These are phyloP conservation scores for Aspergillus niger DNA, from an alignment of 2,329 filamentous ascomycete species.

Conservation along the genomic window DNA sequence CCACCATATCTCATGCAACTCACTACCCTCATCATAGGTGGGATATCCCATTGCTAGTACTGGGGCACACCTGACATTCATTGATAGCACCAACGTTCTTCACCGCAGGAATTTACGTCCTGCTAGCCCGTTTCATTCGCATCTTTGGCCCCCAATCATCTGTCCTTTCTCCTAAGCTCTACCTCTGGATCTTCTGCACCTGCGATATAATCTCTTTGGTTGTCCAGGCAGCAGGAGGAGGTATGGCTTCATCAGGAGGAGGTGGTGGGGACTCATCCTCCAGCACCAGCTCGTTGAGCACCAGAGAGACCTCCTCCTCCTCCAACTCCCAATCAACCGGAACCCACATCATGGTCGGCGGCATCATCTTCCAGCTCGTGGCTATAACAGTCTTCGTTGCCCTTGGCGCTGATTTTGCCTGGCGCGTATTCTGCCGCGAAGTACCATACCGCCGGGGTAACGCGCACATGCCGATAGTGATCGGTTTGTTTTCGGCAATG, in stretches of 20 bases:
- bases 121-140: conserved; percentile 42
- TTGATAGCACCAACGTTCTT: background rate
- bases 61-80: background rate
- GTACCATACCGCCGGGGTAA: background rate
- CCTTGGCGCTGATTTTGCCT: conserved; percentile 47
- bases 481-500: background rate
- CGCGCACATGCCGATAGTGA: background rate
- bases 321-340: conserved; percentile 43
- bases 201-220: conserved; percentile 52
- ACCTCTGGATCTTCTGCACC: conserved; percentile 49
- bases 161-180: conserved; percentile 38
- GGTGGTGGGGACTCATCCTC: conserved; percentile 32
- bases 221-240: conserved; percentile 55
- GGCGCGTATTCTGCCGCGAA: conserved; percentile 23
- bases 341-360: conserved; percentile 49
- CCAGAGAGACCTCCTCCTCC: background rate
- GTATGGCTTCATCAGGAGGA: conserved; percentile 46
- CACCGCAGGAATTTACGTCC: conserved; percentile 48
- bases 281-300: conserved; percentile 21
- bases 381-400: conserved; percentile 52
- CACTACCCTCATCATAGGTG: background rate
- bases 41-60: background rate
- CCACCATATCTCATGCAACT: background rate
- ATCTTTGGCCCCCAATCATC: conserved; percentile 40
- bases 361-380: conserved; percentile 58